phyloP scores from a whole-genome alignment of 768 basidiomycete genomes.

The Hortiboletus flavorubellus region DNA sequence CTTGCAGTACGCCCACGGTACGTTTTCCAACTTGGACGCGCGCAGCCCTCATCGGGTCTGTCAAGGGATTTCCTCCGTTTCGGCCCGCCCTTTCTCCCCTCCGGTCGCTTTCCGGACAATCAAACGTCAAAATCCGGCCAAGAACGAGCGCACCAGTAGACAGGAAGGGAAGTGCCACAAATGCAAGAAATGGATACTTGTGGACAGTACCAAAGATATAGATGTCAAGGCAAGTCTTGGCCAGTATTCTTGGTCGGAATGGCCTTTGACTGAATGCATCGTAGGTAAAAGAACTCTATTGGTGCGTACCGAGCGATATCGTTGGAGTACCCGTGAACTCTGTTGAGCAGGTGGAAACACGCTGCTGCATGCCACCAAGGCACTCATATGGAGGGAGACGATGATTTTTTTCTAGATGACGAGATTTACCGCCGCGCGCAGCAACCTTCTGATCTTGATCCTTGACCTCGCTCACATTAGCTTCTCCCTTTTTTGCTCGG shows the following conservation, averaged over 20 bases:
- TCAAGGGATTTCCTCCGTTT: conserved; percentile 66
- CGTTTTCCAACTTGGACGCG: conserved; percentile 3
- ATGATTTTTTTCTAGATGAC: conserved; percentile 56
- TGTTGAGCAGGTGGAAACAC: conserved; percentile 69
- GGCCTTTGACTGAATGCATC: not conserved
- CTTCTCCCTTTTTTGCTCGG: not conserved
- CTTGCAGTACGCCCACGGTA: conserved; percentile 79
- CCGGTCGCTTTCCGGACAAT: conserved; percentile 59
- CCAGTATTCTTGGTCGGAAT: not conserved
- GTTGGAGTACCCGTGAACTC: conserved; percentile 1
- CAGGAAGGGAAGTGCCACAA: conserved; percentile 77
- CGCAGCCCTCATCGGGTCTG: conserved; percentile 1
- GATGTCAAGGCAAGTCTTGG: conserved; percentile 55
- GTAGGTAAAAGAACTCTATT: conserved; percentile 72
- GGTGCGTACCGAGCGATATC: conserved; percentile 44
- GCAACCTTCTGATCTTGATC: conserved; percentile 5
- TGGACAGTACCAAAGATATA: conserved; percentile 73
- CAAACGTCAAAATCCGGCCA: conserved; percentile 44
- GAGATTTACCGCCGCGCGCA: conserved; percentile 34
- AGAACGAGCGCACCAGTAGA: conserved; percentile 56
- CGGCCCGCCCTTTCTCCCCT: conserved; percentile 73
- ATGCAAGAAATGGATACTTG: conserved; percentile 66
- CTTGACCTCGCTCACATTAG: not conserved
- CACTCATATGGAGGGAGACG: conserved; percentile 52
- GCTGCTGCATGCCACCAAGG: conserved; percentile 73